These are phyloP conservation scores for Fusarium brachygibbosum DNA, from an alignment of 2,329 filamentous ascomycete genomes.

Conservation along the genomic window DNA sequence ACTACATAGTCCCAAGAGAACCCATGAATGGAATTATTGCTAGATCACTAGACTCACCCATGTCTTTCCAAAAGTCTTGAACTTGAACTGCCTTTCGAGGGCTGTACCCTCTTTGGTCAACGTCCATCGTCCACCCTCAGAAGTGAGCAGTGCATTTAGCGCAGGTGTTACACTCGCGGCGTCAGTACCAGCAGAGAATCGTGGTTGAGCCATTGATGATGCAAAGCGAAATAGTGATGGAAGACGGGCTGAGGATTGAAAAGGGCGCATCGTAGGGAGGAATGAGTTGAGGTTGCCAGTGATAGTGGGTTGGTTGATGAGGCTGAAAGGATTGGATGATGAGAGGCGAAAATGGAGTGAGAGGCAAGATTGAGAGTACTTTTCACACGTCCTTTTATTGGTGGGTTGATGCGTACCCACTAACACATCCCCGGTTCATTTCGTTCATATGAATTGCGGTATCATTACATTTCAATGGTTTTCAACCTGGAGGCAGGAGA, in stretches of 20 bases:
- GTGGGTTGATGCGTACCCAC: conserved; percentile 3
- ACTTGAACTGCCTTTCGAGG: conserved; percentile 71
- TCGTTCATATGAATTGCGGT: not conserved
- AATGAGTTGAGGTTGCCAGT: conserved; percentile 9
- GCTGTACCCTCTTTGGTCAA: conserved; percentile 66
- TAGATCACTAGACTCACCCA: conserved; percentile 63
- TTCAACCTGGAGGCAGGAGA: no score
- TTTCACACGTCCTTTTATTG: not conserved
- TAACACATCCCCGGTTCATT: conserved; percentile 3
- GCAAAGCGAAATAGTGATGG: conserved; percentile 23
- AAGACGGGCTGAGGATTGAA: conserved; percentile 15
- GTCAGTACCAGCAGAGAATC: conserved; percentile 64
- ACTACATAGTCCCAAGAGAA: not conserved
- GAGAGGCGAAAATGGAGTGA: conserved; percentile 28
- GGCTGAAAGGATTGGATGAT: conserved; percentile 30
- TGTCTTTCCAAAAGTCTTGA: conserved; percentile 75
- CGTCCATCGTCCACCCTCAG: conserved; percentile 62
- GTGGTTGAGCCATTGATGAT: conserved; percentile 51
- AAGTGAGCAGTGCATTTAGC: conserved; percentile 57
- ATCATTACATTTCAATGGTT: not conserved
- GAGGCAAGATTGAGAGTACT: conserved; percentile 30
- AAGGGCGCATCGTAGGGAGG: conserved; percentile 33
- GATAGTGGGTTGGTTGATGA: conserved; percentile 6
- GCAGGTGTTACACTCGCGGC: conserved; percentile 53
- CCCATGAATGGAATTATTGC: not conserved